phyloP scores from a whole-genome alignment of 2,329 filamentous ascomycete species.

The Alternaria gaisen region DNA sequence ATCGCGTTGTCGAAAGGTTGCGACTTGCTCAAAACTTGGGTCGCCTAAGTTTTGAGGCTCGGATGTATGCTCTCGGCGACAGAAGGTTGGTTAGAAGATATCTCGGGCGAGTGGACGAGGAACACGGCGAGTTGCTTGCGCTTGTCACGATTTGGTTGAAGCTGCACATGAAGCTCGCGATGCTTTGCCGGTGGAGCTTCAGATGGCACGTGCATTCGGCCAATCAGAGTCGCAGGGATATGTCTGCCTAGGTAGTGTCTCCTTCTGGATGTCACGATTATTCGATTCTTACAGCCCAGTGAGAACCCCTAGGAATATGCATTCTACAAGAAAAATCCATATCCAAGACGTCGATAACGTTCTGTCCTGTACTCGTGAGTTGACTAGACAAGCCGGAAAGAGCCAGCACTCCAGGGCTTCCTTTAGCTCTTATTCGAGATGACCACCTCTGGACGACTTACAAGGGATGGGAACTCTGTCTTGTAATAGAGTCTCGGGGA shows the following conservation, averaged over 20 bases:
- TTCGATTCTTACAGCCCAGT: not conserved
- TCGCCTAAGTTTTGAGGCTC: too few species aligned
- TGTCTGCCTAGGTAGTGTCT: not conserved
- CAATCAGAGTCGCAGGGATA: slow-evolving; percentile 2
- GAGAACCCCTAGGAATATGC: not conserved
- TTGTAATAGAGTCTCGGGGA: too few species aligned
- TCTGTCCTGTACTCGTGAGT: not conserved
- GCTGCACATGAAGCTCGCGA: slow-evolving; percentile 4
- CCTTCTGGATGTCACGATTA: not conserved
- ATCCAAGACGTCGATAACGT: not conserved
- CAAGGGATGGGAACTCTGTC: too few species aligned
- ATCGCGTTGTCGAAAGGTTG: not conserved
- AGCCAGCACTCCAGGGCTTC: not conserved
- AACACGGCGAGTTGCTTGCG: not conserved
- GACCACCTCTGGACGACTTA: not conserved
- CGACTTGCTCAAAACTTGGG: not conserved
- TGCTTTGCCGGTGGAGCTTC: slow-evolving; percentile 7
- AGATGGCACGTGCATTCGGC: not conserved
- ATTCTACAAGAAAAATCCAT: not conserved
- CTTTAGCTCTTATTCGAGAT: not conserved
- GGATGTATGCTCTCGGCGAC: not conserved
- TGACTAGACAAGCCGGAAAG: not conserved
- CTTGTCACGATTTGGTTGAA: not conserved
- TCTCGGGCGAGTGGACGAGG: not conserved
- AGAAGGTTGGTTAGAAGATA: too few species aligned